These are phyloP conservation scores for sunflower (Helianthus annuus) DNA, from an alignment of 129 eudicot species.

Conservation along the genomic window HanXRQr2.0-SUNRISE NC_035437.2:2539514-2540013, in stretches of 20 bases:
- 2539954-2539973: constrained; percentile 54
- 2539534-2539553: too few relatives aligned
- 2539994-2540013: constrained; percentile 51
- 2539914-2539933: constrained; percentile 63
- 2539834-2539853: constrained; percentile 69
- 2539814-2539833: constrained; percentile 74
- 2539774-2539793: constrained; percentile 52
- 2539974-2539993: constrained; percentile 42
- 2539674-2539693: constrained; percentile 18
- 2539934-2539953: constrained; percentile 68
- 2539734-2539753: constrained; percentile 61
- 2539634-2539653: not conserved
- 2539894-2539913: constrained; percentile 51
- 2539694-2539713: constrained; percentile 50
- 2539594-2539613: too few relatives aligned
- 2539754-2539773: constrained; percentile 61
- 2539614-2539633: too few relatives aligned
- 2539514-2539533: too few relatives aligned
- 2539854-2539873: constrained; percentile 62
- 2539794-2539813: constrained; percentile 72
- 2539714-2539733: constrained; percentile 71
- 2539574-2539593: too few relatives aligned
- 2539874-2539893: constrained; percentile 61
- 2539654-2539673: not conserved
- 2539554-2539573: too few relatives aligned